A percentile compares a stretch with the other conserved stretches of the same genome.
phyloP scores from a whole-genome alignment of 176 grass and related monocot genomes.

The maize (Zea mays) region DNA sequence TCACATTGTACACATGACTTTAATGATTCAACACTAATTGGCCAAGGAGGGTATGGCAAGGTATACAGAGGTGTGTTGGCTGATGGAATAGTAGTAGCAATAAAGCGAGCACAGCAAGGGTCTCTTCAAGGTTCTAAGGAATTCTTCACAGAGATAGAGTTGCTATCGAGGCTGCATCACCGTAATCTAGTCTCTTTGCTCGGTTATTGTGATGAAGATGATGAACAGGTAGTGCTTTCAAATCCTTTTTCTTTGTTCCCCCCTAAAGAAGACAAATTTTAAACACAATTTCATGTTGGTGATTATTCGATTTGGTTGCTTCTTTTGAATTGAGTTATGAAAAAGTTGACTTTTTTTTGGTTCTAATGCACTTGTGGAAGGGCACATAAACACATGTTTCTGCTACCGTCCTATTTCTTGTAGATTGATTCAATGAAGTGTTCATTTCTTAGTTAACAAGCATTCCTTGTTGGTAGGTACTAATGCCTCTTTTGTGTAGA shows the following conservation, averaged over 20 bases:
- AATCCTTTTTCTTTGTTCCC: neutral
- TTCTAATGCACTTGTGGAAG: neutral
- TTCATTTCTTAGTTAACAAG: conserved; percentile 22
- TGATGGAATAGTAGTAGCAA: conserved; percentile 68
- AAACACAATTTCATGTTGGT: neutral
- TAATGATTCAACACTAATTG: conserved; percentile 51
- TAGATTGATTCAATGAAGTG: conserved; percentile 7
- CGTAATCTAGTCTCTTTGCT: conserved; percentile 71
- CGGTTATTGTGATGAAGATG: conserved; percentile 86
- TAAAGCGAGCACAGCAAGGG: conserved; percentile 73
- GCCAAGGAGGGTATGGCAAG: conserved; percentile 78
- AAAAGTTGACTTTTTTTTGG: conserved; percentile 10
- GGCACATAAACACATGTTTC: neutral
- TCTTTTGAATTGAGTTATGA: neutral
- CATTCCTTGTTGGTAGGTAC: conserved; percentile 30
- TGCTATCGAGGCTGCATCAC: conserved; percentile 77
- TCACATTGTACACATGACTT: conserved; percentile 55
- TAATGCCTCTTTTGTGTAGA: conserved; percentile 12
- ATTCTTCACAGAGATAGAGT: conserved; percentile 82
- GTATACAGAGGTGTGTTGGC: conserved; percentile 65
- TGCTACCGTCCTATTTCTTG: conserved; percentile 5
- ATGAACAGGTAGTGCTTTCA: conserved; percentile 59
- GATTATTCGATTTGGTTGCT: conserved; percentile 24
- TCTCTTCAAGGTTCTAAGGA: conserved; percentile 82
- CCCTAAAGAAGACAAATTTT: neutral